phyloP scores from a whole-genome alignment of 2,329 filamentous ascomycete genomes.

The Bisporella sp. region DNA sequence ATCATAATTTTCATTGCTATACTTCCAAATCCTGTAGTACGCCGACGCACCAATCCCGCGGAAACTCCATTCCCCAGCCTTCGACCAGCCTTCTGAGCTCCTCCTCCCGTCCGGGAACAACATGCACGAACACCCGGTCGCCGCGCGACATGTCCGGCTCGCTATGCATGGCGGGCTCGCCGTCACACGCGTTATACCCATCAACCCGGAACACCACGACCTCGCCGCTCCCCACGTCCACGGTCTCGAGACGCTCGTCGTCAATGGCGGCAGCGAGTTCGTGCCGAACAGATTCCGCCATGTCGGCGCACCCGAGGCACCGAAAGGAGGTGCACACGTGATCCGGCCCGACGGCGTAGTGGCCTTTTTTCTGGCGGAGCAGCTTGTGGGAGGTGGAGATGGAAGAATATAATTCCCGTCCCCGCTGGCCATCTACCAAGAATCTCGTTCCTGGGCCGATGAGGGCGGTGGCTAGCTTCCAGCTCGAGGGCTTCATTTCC shows the following conservation, averaged over 20 bases:
- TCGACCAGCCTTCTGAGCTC: conserved; percentile 1
- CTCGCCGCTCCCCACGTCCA: not conserved
- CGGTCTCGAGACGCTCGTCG: conserved; percentile 1
- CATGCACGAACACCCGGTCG: conserved; percentile 6
- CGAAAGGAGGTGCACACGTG: conserved; percentile 3
- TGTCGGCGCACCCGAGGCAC: conserved; percentile 6
- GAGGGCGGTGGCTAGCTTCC: conserved; percentile 3
- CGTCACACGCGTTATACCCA: not conserved
- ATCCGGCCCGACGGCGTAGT: not conserved
- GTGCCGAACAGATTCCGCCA: not conserved
- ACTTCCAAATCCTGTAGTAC: not conserved
- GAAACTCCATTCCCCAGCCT: conserved; percentile 7
- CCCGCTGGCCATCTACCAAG: not conserved
- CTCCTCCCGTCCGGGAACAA: conserved; percentile 4
- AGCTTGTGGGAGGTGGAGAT: not conserved
- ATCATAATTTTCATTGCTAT: too few relatives aligned
- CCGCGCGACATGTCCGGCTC: conserved; percentile 1
- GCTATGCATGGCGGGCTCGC: conserved; percentile 3
- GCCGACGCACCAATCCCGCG: conserved; percentile 5
- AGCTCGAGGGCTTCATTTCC: not conserved
- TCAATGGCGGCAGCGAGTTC: conserved; percentile 2
- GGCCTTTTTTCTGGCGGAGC: not conserved
- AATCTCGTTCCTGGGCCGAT: conserved; percentile 5
- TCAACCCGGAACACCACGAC: conserved; percentile 3
- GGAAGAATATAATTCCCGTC: not conserved